Percentiles rank a stretch among this genome's conserved stretches.
Conservation (phyloP, 768 basidiomycete genomes). For the Lactifluus subvellereus region DNA sequence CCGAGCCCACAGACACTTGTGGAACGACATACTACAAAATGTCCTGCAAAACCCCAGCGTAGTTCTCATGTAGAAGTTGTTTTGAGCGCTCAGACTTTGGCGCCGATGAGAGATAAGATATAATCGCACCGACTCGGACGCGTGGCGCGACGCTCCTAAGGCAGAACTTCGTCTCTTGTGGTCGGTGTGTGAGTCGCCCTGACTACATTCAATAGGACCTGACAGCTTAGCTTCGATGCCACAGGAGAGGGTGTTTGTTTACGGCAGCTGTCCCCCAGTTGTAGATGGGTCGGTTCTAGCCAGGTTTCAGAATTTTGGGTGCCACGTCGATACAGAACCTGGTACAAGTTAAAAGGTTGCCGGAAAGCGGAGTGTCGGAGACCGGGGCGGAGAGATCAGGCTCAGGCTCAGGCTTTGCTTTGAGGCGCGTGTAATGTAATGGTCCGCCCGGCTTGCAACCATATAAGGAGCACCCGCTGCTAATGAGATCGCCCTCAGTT, state of each 20-base stretch:
- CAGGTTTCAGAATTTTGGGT: too few species aligned
- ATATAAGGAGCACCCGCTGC: not conserved
- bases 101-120: not conserved
- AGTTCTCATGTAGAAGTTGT: not conserved
- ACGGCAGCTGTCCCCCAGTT: not conserved
- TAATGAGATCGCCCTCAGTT: too few species aligned
- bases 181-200: not conserved
- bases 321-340: not conserved
- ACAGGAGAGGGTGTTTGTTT: not conserved
- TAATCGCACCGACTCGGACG: not conserved
- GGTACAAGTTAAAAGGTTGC: too few species aligned
- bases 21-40: not conserved
- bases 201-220: not conserved
- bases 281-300: not conserved
- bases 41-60: not conserved
- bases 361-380: too few species aligned
- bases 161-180: not conserved
- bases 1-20: not conserved
- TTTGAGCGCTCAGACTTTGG: not conserved
- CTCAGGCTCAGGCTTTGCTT: too few species aligned
- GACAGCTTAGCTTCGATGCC: not conserved
- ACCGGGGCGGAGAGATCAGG: too few species aligned
- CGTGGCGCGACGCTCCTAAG: not conserved
- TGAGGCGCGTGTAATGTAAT: not conserved
- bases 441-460: conserved; percentile 6